Evolutionary conservation across 768 basidiomycete genomes (phyloP).

Genomic region (Tylopilus sp.): DNA sequence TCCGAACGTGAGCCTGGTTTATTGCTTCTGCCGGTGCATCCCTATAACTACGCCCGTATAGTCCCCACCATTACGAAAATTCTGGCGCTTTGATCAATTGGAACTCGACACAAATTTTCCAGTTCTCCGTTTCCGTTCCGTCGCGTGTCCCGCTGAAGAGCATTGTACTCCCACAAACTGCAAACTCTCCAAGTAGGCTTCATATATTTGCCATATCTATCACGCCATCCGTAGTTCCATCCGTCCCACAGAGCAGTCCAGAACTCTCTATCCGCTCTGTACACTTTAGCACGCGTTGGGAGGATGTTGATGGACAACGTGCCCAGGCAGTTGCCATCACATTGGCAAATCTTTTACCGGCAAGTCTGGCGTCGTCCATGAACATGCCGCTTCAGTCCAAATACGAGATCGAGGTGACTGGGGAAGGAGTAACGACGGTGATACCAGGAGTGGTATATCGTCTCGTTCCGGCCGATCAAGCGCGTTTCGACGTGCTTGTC

Average conservation of each 20-base stretch:
- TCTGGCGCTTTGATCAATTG: conserved; percentile 35
- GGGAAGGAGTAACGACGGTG: conserved; percentile 42
- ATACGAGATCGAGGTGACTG: conserved; percentile 37
- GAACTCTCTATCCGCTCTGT: conserved; percentile 40
- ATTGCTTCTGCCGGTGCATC: neutral
- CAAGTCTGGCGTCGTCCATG: conserved; percentile 19
- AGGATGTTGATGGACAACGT: conserved; percentile 33
- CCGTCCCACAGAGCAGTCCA: conserved; percentile 20
- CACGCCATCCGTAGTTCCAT: conserved; percentile 31
- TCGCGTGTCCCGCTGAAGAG: conserved; percentile 40
- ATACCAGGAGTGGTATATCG: conserved; percentile 40
- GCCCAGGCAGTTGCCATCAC: conserved; percentile 52
- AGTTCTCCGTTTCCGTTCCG: conserved; percentile 42
- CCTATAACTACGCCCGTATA: conserved; percentile 15
- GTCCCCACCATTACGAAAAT: conserved; percentile 44
- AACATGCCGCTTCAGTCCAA: conserved; percentile 32
- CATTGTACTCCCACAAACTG: conserved; percentile 41
- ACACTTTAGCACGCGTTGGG: conserved; percentile 47
- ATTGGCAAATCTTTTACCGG: conserved; percentile 47
- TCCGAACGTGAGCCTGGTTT: conserved; percentile 36
- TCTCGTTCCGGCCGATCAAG: conserved; percentile 50
- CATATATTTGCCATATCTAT: conserved; percentile 47
- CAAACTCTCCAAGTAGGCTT: conserved; percentile 32
- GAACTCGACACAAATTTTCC: conserved; percentile 43
- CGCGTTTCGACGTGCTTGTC: conserved; percentile 46